Base-by-base conservation (phyloP, 192 early-diverging fungal genomes). In the Backusella morwellensis region DNA sequence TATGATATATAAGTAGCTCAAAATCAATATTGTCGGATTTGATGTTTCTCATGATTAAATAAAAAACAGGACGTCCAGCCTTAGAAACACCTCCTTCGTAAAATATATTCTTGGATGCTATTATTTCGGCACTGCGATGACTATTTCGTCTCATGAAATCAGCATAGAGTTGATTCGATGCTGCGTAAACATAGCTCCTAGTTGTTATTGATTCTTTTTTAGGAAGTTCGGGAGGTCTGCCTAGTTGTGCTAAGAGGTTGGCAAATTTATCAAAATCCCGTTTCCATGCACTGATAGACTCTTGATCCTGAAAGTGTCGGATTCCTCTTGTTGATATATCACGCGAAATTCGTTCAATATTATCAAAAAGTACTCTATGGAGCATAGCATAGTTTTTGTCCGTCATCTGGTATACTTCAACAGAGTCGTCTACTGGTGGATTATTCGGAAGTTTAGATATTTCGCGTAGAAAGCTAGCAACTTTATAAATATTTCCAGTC, bases 11-110 rank as follows among this genome's bases (percentile, higher is more conserved):
- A 34, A 93, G 77, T 19, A 90, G 66, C 17, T 94, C 93, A 84
- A 92, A 90, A 80, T 94, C 92, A 72, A 92, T 81, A 38, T 85
- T 85, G 35, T 91, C 88, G 41, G 84, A 81, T 70, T 86, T 84
- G 40, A 94, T 71, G 15, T 90, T 79, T 32, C 92, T 83, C 1
- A 84, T 87, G 77, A 94, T 88, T 76, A 89, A 87, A 77, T 94
- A 94, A 42, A 94, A 72, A 6, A 94, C 91, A 3, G 90, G 88
- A n/a, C 87, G 84, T 71, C 91, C 87, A 38, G 91, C 90, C 66
- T 85, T 89, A 42, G 91, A 92, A 52, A 83, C 54, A 15, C 91
- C 91, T 40, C 88, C 90, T 73, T 88, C 88, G 72, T 92, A 94
- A 38, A 92, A 85, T 4, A 92, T 85, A n/a, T 84, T 87, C 68